A percentile compares a stretch with the other conserved stretches of the same genome.
Evolutionary conservation across 2,329 filamentous ascomycete genomes (phyloP).

Genomic region (Cladophialophora psammophila): DNA sequence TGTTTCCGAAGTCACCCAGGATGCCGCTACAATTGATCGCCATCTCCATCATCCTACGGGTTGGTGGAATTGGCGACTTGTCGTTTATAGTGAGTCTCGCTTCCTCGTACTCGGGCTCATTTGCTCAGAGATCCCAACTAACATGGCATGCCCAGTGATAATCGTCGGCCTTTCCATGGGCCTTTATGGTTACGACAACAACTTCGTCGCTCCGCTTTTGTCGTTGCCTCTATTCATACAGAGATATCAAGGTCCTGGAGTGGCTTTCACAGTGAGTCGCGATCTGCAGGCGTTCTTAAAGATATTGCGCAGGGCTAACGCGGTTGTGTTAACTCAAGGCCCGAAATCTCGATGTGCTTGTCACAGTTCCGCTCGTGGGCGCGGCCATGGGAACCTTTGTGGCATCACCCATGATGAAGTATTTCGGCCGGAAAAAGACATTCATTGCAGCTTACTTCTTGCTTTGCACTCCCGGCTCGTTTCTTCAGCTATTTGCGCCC

Average conservation of each 20-base stretch:
- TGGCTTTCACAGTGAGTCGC: constrained; percentile 5
- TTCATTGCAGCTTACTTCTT: constrained; percentile 47
- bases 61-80: constrained; percentile 22
- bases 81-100: constrained; percentile 14
- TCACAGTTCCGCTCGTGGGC: constrained; percentile 47
- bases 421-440: constrained; percentile 47
- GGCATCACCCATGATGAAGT: constrained; percentile 46
- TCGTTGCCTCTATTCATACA: constrained; percentile 18
- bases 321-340: constrained; percentile 29
- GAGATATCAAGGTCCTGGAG: constrained; percentile 11
- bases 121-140: background rate
- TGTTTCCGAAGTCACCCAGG: background rate
- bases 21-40: background rate
- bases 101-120: background rate
- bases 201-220: constrained; percentile 14
- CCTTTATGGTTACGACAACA: constrained; percentile 26
- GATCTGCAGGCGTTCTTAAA: background rate
- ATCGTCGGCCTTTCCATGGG: constrained; percentile 22
- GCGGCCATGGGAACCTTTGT: constrained; percentile 41
- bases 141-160: constrained; percentile 14
- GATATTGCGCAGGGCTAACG: background rate
- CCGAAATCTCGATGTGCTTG: constrained; percentile 47
- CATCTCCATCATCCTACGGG: constrained; percentile 20
- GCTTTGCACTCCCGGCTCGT: constrained; percentile 42
- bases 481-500: constrained; percentile 62